Conservation (phyloP, 1,139 yeast species). For the Geotrichum histeridarum region DNA sequence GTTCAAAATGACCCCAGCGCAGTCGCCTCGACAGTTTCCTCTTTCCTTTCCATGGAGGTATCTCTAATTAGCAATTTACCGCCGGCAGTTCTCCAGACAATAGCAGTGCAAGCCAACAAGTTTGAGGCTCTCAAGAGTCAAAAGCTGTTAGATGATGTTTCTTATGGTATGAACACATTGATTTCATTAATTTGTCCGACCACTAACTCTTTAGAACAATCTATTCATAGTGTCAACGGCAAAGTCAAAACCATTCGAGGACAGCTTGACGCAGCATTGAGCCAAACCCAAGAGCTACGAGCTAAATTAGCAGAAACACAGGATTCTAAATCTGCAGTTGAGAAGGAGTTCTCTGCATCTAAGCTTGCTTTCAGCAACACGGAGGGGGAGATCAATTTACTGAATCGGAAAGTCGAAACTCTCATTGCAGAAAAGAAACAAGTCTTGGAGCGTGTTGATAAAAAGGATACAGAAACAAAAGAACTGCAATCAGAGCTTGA, state of each 20-base stretch:
- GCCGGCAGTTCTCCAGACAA: constrained; percentile 27
- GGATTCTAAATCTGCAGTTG: constrained; percentile 31
- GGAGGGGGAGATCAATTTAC: constrained; percentile 22
- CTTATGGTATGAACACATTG: constrained; percentile 42
- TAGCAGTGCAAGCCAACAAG: constrained; percentile 46
- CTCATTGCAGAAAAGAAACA: constrained; percentile 39
- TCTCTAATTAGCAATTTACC: constrained; percentile 1
- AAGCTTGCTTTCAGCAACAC: constrained; percentile 29
- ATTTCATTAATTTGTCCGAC: background rate
- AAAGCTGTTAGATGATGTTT: constrained; percentile 46
- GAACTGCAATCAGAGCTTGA: constrained; percentile 50
- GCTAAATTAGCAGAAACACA: constrained; percentile 33
- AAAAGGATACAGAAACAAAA: constrained; percentile 46
- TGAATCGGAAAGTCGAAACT: constrained; percentile 25
- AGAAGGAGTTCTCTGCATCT: constrained; percentile 33
- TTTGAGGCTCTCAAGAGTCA: constrained; percentile 50
- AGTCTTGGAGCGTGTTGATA: constrained; percentile 41
- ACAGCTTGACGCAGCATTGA: constrained; percentile 24
- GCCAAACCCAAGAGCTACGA: constrained; percentile 21
- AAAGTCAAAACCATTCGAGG: constrained; percentile 37
- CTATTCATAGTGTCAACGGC: constrained; percentile 24
- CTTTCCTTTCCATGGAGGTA: background rate
- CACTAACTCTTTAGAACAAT: constrained; percentile 1
- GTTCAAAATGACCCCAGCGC: background rate
- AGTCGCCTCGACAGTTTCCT: constrained; percentile 1